Percentiles rank a stretch among this genome's conserved stretches.
Evolutionary conservation across 441 rosid species (phyloP).

Genomic region (Jatropha podagrica): DNA sequence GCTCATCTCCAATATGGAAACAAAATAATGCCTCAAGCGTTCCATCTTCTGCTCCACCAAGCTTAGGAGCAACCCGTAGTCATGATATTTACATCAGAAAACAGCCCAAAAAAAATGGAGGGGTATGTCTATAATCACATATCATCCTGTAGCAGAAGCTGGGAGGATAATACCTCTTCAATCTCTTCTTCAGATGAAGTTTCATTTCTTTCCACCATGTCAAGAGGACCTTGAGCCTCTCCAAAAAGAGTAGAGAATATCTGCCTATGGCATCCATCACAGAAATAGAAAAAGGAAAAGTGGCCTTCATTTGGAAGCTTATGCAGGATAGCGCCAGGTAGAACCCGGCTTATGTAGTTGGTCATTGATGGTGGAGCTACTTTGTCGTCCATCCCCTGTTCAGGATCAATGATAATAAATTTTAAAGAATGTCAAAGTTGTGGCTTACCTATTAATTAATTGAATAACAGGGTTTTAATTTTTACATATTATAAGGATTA

Average conservation of each 20-base stretch:
- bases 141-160: conserved; percentile 27
- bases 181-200: conserved; percentile 18
- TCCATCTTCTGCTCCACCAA: conserved; percentile 27
- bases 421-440: not conserved
- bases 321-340: conserved; percentile 64
- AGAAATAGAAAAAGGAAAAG: conserved; percentile 69
- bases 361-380: conserved; percentile 70
- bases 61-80: conserved; percentile 36
- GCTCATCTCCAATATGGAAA: conserved; percentile 17
- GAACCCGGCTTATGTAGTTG: conserved; percentile 66
- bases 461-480: too few relatives aligned
- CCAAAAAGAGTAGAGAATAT: conserved; percentile 71
- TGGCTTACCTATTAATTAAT: not conserved
- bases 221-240: conserved; percentile 62
- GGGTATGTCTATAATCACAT: conserved; percentile 10
- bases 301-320: conserved; percentile 83
- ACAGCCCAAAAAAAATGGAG: not conserved
- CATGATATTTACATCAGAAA: conserved; percentile 46
- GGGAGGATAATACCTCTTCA: conserved; percentile 13
- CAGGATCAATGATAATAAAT: conserved; percentile 8
- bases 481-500: not conserved
- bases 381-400: conserved; percentile 83
- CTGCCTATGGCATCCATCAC: conserved; percentile 77
- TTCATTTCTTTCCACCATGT: conserved; percentile 28
- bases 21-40: not conserved